Base-by-base conservation (phyloP, 2,329 filamentous ascomycete species). In the Plenodomus biglobosus region DNA sequence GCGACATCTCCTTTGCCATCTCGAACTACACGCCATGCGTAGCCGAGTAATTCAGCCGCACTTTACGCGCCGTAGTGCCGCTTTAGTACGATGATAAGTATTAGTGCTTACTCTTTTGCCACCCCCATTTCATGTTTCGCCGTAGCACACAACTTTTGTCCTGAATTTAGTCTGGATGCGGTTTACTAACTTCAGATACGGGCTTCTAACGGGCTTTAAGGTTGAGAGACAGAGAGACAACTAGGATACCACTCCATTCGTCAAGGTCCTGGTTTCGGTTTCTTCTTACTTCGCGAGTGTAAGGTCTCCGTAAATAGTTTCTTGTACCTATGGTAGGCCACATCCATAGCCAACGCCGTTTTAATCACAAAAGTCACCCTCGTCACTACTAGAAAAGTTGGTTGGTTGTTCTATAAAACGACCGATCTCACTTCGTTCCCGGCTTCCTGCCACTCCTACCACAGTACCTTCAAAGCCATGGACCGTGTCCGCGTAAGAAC, bases 61-160 rank as follows among this genome's bases (percentile, higher is more conserved):
- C 36, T 38, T 38, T 38, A 38, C 36, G 36, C 36, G 36, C 36
- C 36, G 17, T 38, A 38, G 36, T 38, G 36, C 36, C 36, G 36
- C 36, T 38, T 38, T 38, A 38, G 36, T 38, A 38, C 36, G 17
- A 38, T 15, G 3, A 38, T 38, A 38, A 21, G 36, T 38, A 38
- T 38, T 18, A 38, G 36, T 38, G 36, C 36, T 38, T 38, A 38
- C 36, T 20, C 7, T 38, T 38, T 20, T 38, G 36, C 36, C 36
- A 38, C 36, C 36, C 16, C 36, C 22, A 38, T 38, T 21, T 38
- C 36, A 38, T 38, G 36, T 38, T 38, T 38, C 36, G 36, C 36
- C 3, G 36, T 38, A 38, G 36, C 36, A 38, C 36, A 38, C 36
- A 38, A 38, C 36, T 38, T 38, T 38, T 38, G 16, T 38, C 36